Conservation (phyloP, 345 rosid genomes). For the Acer campestre region DNA sequence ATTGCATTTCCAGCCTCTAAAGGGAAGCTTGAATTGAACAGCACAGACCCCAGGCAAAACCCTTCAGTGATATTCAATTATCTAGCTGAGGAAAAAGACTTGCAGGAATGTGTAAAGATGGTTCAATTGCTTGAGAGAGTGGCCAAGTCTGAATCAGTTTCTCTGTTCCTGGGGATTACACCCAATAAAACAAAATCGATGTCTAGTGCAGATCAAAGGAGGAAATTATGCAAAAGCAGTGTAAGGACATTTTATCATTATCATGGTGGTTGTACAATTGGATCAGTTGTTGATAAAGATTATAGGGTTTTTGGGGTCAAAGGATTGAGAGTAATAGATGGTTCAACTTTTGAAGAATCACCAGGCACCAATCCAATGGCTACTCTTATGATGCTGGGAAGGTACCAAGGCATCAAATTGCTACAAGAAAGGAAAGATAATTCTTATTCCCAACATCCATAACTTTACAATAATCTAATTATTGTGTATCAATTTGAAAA, state of each 20-base stretch:
- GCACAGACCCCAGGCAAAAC: constrained; percentile 60
- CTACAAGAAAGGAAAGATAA: constrained; percentile 36
- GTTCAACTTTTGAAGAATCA: constrained; percentile 70
- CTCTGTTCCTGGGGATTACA: constrained; percentile 43
- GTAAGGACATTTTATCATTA: constrained; percentile 69
- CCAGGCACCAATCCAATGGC: constrained; percentile 93
- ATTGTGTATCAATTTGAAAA: neutral
- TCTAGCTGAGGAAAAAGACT: constrained; percentile 49
- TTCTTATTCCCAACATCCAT: neutral
- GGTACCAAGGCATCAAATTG: constrained; percentile 70
- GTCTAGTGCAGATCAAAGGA: constrained; percentile 35
- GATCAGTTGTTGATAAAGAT: constrained; percentile 59
- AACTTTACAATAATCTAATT: neutral
- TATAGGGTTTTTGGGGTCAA: constrained; percentile 55
- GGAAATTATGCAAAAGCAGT: constrained; percentile 58
- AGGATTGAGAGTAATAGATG: constrained; percentile 66
- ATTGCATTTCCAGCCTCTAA: constrained; percentile 67
- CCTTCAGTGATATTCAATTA: constrained; percentile 73
- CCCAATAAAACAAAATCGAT: constrained; percentile 29
- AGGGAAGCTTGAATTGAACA: constrained; percentile 60
- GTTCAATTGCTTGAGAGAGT: constrained; percentile 53
- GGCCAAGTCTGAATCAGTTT: constrained; percentile 52
- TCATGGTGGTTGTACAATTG: constrained; percentile 65
- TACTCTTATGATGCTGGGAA: constrained; percentile 69
- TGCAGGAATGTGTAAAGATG: constrained; percentile 59